Base-by-base conservation (phyloP, 2,329 filamentous ascomycete species). In the Emmonsiellopsis sp. region DNA sequence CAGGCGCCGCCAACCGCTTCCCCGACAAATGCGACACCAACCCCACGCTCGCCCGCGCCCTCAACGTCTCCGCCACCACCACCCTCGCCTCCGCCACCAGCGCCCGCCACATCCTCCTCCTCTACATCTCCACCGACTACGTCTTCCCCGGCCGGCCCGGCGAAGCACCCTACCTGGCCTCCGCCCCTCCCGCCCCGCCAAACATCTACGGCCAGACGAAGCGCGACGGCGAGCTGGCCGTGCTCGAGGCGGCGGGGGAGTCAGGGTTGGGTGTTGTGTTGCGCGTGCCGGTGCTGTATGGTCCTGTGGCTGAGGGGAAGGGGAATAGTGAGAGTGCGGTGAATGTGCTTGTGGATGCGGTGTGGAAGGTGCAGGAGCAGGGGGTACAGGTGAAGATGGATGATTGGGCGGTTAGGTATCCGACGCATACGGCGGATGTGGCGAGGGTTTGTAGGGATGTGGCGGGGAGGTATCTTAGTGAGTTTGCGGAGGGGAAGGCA, bases 361-460 rank as follows among this genome's bases (percentile, higher is more conserved):
- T 95, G 6, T 85, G 82, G 81, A 87, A 87, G 67, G 79, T 83
- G 0, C 86, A 91, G 66, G 79, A 83, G 49, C 43, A 61, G 38
- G 79, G 76, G 5, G 76, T 76, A 1, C 78, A 78, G 54, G 76
- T 90, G 41, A 84, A 81, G 65, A 91, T 95, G 83, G 90, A 95
- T 64, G 84, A 94, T 67, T 95, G 89, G 83, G 84, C 87, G 1
- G 73, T 87, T 50, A 80, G 90, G 31, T 95, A 89, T 71, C 90
- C 90, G 7, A 95, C 90, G 7, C 93, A 93, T 66, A 95, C 89
- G 0, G 85, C 89, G 65, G 91, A 95, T 64, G 85, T 95, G 15
- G 89, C 79, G 15, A 79, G 91, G 40, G 87, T 95, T 45, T 87
- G 84, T 62, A 78, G 83, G 57, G 88, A 94, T 61, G 74, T 93